Base-by-base conservation (phyloP, 257 asterid genomes). In the Salvia splendens region DNA sequence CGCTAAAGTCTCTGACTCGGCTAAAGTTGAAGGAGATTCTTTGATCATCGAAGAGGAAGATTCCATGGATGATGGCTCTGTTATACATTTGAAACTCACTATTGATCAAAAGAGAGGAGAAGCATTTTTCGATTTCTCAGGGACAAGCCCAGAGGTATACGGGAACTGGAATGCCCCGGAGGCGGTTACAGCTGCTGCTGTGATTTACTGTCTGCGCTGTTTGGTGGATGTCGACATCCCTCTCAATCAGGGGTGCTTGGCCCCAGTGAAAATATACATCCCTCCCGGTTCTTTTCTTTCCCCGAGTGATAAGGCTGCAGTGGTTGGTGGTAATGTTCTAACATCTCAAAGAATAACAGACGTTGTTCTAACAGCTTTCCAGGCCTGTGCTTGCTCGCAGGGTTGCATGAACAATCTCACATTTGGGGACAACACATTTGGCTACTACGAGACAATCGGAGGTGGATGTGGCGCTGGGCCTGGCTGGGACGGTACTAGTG, bases 121-220 rank as follows among this genome's bases (percentile, higher is more conserved):
- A 77, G 97, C 95, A 3, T 79, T 76, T 71, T 93, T 93, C 16
- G 97, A 93, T 80, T 90, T 90, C 63, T 82, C 97, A 2, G 99
- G 95, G 49, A 85, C 99, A 12, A 90, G 96, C 82, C 86, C 96
- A 1, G 99, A 93, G 80, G 99, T 93, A 63, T 88, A 86, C 6
- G 99, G 99, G 15, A 93, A 93, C 68, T 93, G 99, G 99, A 93
- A 93, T 59, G 91, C 99, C n/a, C 99, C 99, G 2, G 97, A 85
- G 76, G 97, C 99, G 3, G 97, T 93, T 35, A 90, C 97, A 5
- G 85, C 96, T 43, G 99, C 99, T 10, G 99, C 99, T 0, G 95
- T 93, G 4, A 93, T 93, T 53, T 93, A 93, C 79, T 90, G 97
- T 65, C 81, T 93, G 14, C 94, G 99, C 8, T 88, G 87, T 67